phyloP scores from a whole-genome alignment of 2,329 filamentous ascomycete genomes.

The Neofusicoccum cordaticola region DNA sequence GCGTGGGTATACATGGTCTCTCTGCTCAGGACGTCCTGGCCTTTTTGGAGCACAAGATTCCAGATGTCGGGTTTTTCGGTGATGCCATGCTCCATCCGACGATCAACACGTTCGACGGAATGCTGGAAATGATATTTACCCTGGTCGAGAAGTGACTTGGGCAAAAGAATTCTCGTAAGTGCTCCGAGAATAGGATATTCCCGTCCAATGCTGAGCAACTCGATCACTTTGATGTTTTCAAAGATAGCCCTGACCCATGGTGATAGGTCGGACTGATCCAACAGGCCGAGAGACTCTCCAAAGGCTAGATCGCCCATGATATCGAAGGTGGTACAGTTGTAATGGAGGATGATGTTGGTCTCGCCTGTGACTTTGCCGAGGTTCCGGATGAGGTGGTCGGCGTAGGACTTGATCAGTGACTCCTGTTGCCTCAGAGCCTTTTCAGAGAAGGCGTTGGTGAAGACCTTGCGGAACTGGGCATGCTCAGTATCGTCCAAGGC shows the following conservation, averaged over 20 bases:
- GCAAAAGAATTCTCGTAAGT: neutral
- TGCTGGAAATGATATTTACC: neutral
- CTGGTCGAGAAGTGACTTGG: neutral
- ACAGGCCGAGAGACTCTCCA: constrained; percentile 31
- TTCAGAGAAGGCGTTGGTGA: constrained; percentile 31
- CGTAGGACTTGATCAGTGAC: constrained; percentile 31
- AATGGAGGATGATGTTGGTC: constrained; percentile 19
- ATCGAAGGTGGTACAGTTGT: constrained; percentile 29
- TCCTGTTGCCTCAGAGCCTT: constrained; percentile 30
- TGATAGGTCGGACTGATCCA: constrained; percentile 28
- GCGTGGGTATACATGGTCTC: constrained; percentile 41
- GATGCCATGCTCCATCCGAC: constrained; percentile 23
- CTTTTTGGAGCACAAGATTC: constrained; percentile 32
- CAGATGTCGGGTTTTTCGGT: constrained; percentile 33
- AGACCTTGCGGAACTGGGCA: constrained; percentile 17
- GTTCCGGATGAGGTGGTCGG: constrained; percentile 19
- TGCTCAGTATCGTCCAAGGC: constrained; percentile 23
- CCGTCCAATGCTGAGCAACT: neutral
- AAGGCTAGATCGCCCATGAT: constrained; percentile 35
- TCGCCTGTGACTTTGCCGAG: constrained; percentile 23
- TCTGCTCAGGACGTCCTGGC: constrained; percentile 20
- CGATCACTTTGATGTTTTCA: constrained; percentile 21
- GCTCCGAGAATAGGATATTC: neutral
- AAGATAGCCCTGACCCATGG: constrained; percentile 35
- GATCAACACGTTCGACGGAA: constrained; percentile 22